A percentile compares a stretch with the other conserved stretches of the same genome.
Conservation (phyloP, 1,284 basidiomycete genomes). For the Pyrrhoderma noxium region DNA sequence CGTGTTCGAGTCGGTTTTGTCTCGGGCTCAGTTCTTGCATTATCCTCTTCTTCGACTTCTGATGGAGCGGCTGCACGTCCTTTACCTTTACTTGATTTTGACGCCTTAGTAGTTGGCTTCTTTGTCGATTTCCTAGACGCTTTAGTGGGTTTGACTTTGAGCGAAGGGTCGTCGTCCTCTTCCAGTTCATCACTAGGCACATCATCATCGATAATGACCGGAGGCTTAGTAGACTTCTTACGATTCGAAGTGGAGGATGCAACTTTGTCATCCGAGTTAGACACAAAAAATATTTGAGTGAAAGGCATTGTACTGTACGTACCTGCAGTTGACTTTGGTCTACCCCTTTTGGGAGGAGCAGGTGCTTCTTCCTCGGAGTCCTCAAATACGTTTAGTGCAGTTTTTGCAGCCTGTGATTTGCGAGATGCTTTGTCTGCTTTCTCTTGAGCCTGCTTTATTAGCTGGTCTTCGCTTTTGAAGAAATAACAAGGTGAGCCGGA, state of each 20-base stretch:
- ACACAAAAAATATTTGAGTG: neutral
- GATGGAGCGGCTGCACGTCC: neutral
- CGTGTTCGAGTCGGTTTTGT: conserved; percentile 19
- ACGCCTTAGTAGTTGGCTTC: conserved; percentile 4
- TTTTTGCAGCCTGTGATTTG: conserved; percentile 6
- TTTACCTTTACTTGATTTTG: conserved; percentile 11
- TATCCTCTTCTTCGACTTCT: conserved; percentile 20
- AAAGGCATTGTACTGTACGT: neutral
- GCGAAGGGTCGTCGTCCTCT: conserved; percentile 20
- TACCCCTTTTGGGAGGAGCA: conserved; percentile 3
- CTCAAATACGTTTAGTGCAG: neutral
- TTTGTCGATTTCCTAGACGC: conserved; percentile 18
- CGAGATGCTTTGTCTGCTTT: conserved; percentile 19
- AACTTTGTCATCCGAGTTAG: neutral
- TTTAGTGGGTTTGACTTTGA: conserved; percentile 8
- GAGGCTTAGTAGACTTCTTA: conserved; percentile 3
- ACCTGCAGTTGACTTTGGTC: conserved; percentile 4
- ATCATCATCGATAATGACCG: neutral
- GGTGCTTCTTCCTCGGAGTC: conserved; percentile 1
- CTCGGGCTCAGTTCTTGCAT: conserved; percentile 11
- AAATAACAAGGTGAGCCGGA: conserved; percentile 44
- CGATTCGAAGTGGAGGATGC: neutral
- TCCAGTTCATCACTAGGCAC: conserved; percentile 4
- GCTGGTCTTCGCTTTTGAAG: conserved; percentile 28
- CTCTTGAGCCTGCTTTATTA: conserved; percentile 10